Evolutionary conservation across 1,284 basidiomycete genomes (phyloP).

Genomic region (Coniophora puteana): DNA sequence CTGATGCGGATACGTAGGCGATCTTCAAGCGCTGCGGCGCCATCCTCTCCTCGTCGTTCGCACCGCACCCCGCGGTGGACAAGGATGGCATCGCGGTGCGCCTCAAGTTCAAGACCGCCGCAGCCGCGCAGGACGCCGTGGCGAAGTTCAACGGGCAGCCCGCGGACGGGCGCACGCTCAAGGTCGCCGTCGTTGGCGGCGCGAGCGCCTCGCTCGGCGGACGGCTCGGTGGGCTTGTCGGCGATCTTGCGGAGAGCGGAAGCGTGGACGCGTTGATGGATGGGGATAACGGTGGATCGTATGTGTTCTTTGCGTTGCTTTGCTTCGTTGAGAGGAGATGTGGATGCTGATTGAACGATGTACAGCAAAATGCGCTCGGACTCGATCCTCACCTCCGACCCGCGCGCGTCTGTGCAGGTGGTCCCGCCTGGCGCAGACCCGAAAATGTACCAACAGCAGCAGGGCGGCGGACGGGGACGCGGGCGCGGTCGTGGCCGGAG

Average conservation of each 20-base stretch:
- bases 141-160: conserved; percentile 75
- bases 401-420: conserved; percentile 64
- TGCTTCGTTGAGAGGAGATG: neutral
- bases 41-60: conserved; percentile 52
- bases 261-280: conserved; percentile 69
- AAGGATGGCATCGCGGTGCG: conserved; percentile 68
- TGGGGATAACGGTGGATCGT: conserved; percentile 51
- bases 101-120: conserved; percentile 66
- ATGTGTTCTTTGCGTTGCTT: conserved; percentile 29
- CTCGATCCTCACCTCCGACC: conserved; percentile 62
- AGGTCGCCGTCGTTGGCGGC: conserved; percentile 60
- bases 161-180: conserved; percentile 75
- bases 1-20: conserved; percentile 37
- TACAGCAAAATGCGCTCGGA: conserved; percentile 84
- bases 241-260: conserved; percentile 57
- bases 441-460: conserved; percentile 43
- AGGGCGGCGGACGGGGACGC: conserved; percentile 31
- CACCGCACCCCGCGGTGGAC: conserved; percentile 32
- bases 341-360: neutral
- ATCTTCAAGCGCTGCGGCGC: conserved; percentile 81
- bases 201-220: conserved; percentile 29
- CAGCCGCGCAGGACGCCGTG: conserved; percentile 65
- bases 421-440: conserved; percentile 67
- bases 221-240: conserved; percentile 47
- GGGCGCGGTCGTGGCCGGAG: conserved; percentile 26